Evolutionary conservation across 2,329 filamentous ascomycete species (phyloP), one percentile per base, ranked within the genome.

Genomic region (Aspergillus flavus): DNA sequence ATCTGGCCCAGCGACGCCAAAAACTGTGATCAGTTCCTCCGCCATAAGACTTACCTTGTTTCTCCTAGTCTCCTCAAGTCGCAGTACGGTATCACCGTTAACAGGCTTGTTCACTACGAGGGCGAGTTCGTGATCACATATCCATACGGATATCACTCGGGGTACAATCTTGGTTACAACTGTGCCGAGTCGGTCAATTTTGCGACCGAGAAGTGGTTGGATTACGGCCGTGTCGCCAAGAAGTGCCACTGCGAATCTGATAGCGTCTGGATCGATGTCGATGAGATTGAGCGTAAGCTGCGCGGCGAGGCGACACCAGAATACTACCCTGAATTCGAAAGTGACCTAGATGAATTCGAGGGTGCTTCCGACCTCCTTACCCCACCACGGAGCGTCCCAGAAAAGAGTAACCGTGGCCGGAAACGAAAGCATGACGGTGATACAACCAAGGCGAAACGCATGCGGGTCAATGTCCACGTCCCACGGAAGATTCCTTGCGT

Each of bases 131-230:
- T 99, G 65, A 96, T 99, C 68, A 99, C 95, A 0, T 99, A 97
- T 75, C 95, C 95, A 0, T 99, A 98, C 72, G 95, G 95, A 26
- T 99, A 99, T 76, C 95, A 99, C 75, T 99, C 95, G 6, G 95
- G 95, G 5, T 99, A 96, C 78, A 99, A 99, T 71, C 83, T 99
- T 43, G 95, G 96, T 19, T 99, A 99, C 82, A 99, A 99, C 76
- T 99, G 95, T 78, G 95, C 95, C 32, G 95, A 99, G 76, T 97
- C 95, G 9, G 95, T 99, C 80, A 99, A 99, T 76, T 99, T 99
- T 77, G 95, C 94, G 6, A 89, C 96, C 10, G 94, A 97, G 69
- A 91, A 92, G 34, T 99, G 95, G 95, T 81, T 99, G 53, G 91
- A 96, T 57, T 97, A 95, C 83, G 95, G 94, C 26, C 92, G 93